phyloP scores from a whole-genome alignment of 2,329 filamentous ascomycete genomes.

The Alternaria rosae region DNA sequence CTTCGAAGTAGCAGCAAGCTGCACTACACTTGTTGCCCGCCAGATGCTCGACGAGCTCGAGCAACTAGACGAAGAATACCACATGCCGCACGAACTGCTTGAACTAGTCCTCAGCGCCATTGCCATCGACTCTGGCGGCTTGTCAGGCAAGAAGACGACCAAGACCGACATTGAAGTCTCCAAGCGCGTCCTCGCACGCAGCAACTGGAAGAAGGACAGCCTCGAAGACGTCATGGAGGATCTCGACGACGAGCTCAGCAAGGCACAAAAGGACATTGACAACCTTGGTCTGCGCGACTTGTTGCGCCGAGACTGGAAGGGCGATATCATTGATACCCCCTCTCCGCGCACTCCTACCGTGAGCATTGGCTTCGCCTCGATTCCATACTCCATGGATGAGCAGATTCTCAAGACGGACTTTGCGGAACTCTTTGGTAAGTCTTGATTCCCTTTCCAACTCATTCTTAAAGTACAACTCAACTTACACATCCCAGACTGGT shows the following conservation, averaged over 20 bases:
- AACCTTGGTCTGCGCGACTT: conserved; percentile 54
- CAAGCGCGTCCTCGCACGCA: conserved; percentile 51
- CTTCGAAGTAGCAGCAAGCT: conserved; percentile 55
- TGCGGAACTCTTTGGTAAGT: conserved; percentile 51
- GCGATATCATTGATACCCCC: conserved; percentile 56
- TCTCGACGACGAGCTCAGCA: conserved; percentile 50
- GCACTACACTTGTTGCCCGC: conserved; percentile 56
- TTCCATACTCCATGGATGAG: conserved; percentile 57
- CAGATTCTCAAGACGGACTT: conserved; percentile 58
- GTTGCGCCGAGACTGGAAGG: conserved; percentile 58
- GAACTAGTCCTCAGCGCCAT: conserved; percentile 58
- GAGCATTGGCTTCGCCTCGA: conserved; percentile 56
- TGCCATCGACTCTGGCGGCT: conserved; percentile 56
- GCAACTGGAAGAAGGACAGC: conserved; percentile 52
- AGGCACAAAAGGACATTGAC: conserved; percentile 55
- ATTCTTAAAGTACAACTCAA: background rate
- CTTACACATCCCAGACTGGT: conserved; percentile 48
- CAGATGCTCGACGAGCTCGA: conserved; percentile 59
- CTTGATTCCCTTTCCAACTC: too few relatives aligned
- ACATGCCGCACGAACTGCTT: conserved; percentile 59
- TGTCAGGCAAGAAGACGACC: conserved; percentile 47
- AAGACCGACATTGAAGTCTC: conserved; percentile 51
- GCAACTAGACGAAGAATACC: conserved; percentile 54
- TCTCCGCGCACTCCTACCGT: conserved; percentile 57
- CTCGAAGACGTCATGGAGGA: conserved; percentile 54